Base-by-base conservation (phyloP, 768 basidiomycete genomes). In the Peribolospora baueri region DNA sequence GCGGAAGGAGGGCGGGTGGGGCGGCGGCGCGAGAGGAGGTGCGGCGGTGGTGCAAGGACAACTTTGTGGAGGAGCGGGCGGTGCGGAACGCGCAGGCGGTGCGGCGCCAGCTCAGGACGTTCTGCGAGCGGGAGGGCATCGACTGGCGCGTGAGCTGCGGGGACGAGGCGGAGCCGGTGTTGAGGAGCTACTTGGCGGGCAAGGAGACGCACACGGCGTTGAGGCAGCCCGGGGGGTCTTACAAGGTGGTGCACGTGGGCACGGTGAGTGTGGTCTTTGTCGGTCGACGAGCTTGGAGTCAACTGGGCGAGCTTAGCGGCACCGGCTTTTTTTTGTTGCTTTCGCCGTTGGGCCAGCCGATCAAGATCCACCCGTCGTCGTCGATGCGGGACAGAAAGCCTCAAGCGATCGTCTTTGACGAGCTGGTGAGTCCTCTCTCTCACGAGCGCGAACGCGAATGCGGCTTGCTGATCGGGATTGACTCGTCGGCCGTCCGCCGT, bases 321-420 rank as follows among this genome's bases (percentile, higher is more conserved):
- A 9, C 37, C 8, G 45, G 41, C 48, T 43, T 48, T 5, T 14
- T 48, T 41, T 47, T 45, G 76, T 68, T 14, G 53, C 42, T 36
- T 46, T 47, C 54, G 54, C 39, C 46, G 39, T 45, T 56, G 51
- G 25, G 5, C 53, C 53, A 13, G 84, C 66, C 75, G 36, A 73
- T 97, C 56, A 91, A 90, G 66, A 82, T 98, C 25, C 87, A 97
- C 63, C 93, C 91, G 0, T 76, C 82, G 40, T 95, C 90, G 40
- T 74, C 76, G 3, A 64, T 97, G 61, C 76, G 75, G 61, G 80
- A 82, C 60, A 85, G 82, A 64, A 84, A 83, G 65, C 76, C 79
- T 0, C 79, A 79, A 0, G 85, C 81, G 5, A 86, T 98, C 58
- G 74, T 98, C 43, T 98, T 84, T 65, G 82, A 91, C 65, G 93